Conservation (phyloP, 2,329 filamentous ascomycete species). For the Shiraia sp. region DNA sequence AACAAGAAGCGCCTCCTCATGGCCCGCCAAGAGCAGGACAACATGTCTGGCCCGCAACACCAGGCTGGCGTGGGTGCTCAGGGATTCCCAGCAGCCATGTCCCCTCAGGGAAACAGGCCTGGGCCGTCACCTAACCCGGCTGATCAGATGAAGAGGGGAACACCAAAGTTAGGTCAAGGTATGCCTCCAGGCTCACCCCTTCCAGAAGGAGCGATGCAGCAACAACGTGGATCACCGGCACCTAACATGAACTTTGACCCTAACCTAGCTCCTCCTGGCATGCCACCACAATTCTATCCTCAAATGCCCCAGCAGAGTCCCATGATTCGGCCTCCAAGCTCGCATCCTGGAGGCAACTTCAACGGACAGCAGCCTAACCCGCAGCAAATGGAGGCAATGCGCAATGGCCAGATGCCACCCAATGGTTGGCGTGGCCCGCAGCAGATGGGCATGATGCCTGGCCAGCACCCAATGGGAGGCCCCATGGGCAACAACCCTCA, state of each 20-base stretch:
- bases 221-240: conserved; percentile 64
- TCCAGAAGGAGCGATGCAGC: conserved; percentile 69
- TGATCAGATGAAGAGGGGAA: conserved; percentile 79
- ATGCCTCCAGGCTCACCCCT: conserved; percentile 70
- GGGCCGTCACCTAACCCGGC: conserved; percentile 76
- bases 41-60: conserved; percentile 57
- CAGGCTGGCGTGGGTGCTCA: conserved; percentile 53
- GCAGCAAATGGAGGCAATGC: conserved; percentile 54
- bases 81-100: conserved; percentile 68
- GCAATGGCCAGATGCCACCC: conserved; percentile 40
- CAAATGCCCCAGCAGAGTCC: conserved; percentile 37
- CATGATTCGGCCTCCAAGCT: conserved; percentile 61
- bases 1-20: conserved; percentile 86
- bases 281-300: conserved; percentile 45
- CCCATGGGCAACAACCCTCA: conserved; percentile 69
- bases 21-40: conserved; percentile 79
- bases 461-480: conserved; percentile 55
- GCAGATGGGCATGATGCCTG: conserved; percentile 58
- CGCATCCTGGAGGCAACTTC: conserved; percentile 57
- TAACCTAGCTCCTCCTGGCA: conserved; percentile 53
- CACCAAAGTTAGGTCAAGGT: conserved; percentile 73
- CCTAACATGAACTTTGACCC: conserved; percentile 58
- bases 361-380: conserved; percentile 67
- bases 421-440: conserved; percentile 44
- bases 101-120: conserved; percentile 68